phyloP scores from a whole-genome alignment of 345 rosid genomes.

The Pugionium dolabratum region DNA sequence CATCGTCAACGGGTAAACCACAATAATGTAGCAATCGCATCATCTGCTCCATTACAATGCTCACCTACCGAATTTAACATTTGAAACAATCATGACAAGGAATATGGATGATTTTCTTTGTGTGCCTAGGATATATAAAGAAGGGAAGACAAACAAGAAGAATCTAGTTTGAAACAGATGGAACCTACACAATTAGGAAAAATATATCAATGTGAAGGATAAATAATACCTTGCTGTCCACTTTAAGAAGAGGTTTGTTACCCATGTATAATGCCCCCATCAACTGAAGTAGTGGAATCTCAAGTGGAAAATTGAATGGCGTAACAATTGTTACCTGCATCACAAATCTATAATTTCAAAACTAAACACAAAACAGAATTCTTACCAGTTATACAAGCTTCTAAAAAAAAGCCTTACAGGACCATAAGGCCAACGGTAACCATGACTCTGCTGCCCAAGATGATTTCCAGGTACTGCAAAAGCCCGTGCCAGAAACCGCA shows the following conservation, averaged over 20 bases:
- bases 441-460: conserved; percentile 96
- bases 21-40: conserved; percentile 83
- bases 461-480: conserved; percentile 95
- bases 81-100: conserved; percentile 2
- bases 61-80: conserved; percentile 54
- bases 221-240: conserved; percentile 81
- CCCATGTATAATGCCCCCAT: conserved; percentile 99
- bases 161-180: neutral
- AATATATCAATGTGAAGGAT: no score
- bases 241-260: conserved; percentile 91
- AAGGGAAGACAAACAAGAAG: neutral
- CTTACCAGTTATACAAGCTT: neutral
- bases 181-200: neutral
- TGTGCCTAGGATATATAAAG: neutral
- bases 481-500: conserved; percentile 90
- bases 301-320: conserved; percentile 95
- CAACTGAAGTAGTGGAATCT: conserved; percentile 94
- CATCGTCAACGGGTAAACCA: conserved; percentile 92
- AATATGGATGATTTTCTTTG: neutral
- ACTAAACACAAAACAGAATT: neutral
- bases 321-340: conserved; percentile 90
- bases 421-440: conserved; percentile 98
- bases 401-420: conserved; percentile 61
- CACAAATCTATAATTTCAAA: conserved; percentile 13
- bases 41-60: conserved; percentile 98